phyloP scores from a whole-genome alignment of 2,329 filamentous ascomycete species.

The Aspergillaceae sp. region DNA sequence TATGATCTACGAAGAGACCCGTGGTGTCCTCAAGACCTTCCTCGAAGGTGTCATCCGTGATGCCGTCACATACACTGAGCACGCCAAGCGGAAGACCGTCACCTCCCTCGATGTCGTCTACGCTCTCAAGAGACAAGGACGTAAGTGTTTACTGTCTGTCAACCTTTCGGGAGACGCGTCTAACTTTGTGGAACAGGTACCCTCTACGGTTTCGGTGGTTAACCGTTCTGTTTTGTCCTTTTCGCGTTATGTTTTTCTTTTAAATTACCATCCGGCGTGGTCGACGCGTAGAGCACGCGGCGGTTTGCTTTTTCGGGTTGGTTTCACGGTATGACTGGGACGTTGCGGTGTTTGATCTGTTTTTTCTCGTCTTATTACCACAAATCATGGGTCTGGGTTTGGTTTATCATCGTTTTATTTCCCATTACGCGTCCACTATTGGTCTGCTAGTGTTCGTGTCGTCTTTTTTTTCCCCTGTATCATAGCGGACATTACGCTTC shows the following conservation, averaged over 20 bases:
- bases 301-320: conserved; percentile 32
- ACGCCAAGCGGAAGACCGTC: conserved; percentile 61
- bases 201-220: conserved; percentile 86
- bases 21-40: conserved; percentile 76
- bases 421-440: conserved; percentile 31
- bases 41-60: conserved; percentile 73
- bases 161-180: neutral
- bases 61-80: conserved; percentile 72
- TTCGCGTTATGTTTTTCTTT: conserved; percentile 2
- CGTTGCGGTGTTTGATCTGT: conserved; percentile 38
- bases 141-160: conserved; percentile 22
- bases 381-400: conserved; percentile 38
- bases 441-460: conserved; percentile 32
- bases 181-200: conserved; percentile 40
- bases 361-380: conserved; percentile 15
- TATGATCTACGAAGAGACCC: conserved; percentile 81
- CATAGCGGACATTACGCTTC: conserved; percentile 32
- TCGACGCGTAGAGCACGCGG: conserved; percentile 25
- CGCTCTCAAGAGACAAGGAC: conserved; percentile 56
- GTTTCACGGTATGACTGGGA: conserved; percentile 37
- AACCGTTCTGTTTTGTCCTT: conserved; percentile 36
- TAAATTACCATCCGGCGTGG: conserved; percentile 23
- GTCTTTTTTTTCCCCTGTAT: conserved; percentile 35
- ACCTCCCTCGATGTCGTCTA: conserved; percentile 55
- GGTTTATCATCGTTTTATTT: conserved; percentile 32